A percentile compares a stretch with the other conserved stretches of the same genome.
These are phyloP conservation scores for Cyclotella kingstonii DNA, from an alignment of 108 stramenopile genomes.

Conservation along the genomic window DNA sequence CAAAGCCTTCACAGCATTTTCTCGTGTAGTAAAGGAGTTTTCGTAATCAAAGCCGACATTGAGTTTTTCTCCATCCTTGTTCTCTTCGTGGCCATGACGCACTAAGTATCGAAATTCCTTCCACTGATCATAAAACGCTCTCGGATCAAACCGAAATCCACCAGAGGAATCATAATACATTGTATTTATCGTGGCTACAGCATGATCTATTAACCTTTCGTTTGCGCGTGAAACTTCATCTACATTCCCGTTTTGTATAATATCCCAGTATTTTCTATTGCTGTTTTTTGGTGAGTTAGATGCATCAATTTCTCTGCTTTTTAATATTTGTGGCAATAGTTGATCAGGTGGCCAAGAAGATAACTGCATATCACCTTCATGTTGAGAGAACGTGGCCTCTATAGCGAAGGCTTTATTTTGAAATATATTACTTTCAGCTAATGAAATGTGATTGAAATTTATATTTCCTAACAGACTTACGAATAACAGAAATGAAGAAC, in stretches of 20 bases:
- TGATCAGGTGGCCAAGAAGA: slow-evolving; percentile 12
- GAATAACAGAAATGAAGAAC: too few relatives aligned
- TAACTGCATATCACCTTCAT: not conserved
- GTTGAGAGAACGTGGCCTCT: too few relatives aligned
- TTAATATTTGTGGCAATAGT: slow-evolving; percentile 5
- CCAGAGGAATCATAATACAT: slow-evolving; percentile 84
- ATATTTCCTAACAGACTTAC: too few relatives aligned
- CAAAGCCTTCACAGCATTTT: slow-evolving; percentile 56
- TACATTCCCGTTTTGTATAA: slow-evolving; percentile 8
- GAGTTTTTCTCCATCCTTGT: not conserved
- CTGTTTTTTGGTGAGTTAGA: slow-evolving; percentile 7
- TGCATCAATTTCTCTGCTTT: not conserved
- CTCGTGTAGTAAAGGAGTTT: slow-evolving; percentile 47
- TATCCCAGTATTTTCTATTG: slow-evolving; percentile 41
- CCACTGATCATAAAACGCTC: slow-evolving; percentile 63
- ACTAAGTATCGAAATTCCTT: slow-evolving; percentile 36
- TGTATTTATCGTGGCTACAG: slow-evolving; percentile 72
- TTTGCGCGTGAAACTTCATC: slow-evolving; percentile 48
- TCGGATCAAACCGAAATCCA: slow-evolving; percentile 58
- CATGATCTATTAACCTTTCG: slow-evolving; percentile 70
- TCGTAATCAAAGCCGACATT: slow-evolving; percentile 4
- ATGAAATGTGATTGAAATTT: too few relatives aligned
- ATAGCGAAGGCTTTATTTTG: too few relatives aligned
- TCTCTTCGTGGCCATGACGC: slow-evolving; percentile 4
- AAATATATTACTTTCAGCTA: too few relatives aligned